These are phyloP conservation scores for Hypomyces rosellus DNA, from an alignment of 2,329 filamentous ascomycete genomes.

Conservation along the genomic window DNA sequence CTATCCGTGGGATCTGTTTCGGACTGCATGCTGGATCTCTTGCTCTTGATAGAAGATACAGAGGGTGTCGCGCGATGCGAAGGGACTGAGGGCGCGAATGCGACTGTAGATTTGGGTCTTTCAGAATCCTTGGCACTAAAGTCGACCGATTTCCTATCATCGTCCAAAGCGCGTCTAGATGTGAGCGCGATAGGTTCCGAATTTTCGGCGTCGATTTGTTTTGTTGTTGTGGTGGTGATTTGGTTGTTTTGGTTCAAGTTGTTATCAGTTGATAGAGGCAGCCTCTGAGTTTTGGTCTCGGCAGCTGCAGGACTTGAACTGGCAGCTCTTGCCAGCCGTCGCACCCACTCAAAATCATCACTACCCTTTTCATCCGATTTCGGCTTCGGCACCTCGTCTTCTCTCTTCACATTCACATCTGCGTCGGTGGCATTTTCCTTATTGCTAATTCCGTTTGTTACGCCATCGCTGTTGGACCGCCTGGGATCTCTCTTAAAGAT, in stretches of 20 bases:
- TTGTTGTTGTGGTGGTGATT: neutral
- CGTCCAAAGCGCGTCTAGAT: slow-evolving; percentile 15
- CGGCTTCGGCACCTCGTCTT: neutral
- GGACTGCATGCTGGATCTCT: slow-evolving; percentile 43
- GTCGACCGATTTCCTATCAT: slow-evolving; percentile 12
- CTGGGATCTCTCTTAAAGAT: slow-evolving; percentile 27
- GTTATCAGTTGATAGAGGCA: slow-evolving; percentile 11
- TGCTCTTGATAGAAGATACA: slow-evolving; percentile 40
- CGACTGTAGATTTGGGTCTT: slow-evolving; percentile 35
- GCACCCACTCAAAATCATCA: slow-evolving; percentile 45
- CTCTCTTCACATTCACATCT: neutral
- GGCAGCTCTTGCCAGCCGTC: slow-evolving; percentile 41
- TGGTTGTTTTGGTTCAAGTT: neutral
- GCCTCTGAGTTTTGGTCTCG: slow-evolving; percentile 19
- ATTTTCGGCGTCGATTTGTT: slow-evolving; percentile 9
- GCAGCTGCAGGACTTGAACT: slow-evolving; percentile 37
- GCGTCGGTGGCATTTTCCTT: neutral
- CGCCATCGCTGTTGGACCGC: neutral
- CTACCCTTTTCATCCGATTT: slow-evolving; percentile 18
- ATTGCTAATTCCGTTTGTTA: neutral
- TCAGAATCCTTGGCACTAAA: slow-evolving; percentile 17
- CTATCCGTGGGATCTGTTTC: slow-evolving; percentile 50
- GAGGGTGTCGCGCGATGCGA: slow-evolving; percentile 37
- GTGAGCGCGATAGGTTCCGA: slow-evolving; percentile 14
- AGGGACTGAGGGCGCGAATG: slow-evolving; percentile 20